Conservation (phyloP, 495 filamentous ascomycete genomes). For the Aspergillus biplanus region DNA sequence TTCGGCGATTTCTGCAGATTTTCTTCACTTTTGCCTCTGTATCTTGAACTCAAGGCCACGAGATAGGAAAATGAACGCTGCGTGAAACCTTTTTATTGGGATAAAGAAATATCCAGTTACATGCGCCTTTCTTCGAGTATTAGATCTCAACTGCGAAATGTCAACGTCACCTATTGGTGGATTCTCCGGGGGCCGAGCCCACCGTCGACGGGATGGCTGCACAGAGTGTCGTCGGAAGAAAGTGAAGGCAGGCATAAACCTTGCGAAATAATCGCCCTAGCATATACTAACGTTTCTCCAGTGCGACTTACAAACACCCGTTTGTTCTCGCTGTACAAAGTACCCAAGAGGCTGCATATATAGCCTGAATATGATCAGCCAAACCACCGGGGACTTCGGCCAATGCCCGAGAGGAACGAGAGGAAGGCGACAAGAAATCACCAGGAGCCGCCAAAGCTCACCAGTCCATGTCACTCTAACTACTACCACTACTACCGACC, state of each 20-base stretch:
- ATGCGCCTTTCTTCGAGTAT: no score
- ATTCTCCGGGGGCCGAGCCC: background rate
- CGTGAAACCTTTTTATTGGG: background rate
- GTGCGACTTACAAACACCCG: slow-evolving; percentile 35
- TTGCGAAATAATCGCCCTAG: background rate
- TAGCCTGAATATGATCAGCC: slow-evolving; percentile 27
- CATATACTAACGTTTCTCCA: slow-evolving; percentile 11
- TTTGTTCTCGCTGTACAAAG: slow-evolving; percentile 34
- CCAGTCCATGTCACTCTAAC: background rate
- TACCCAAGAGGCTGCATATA: slow-evolving; percentile 35
- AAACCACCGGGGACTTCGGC: background rate
- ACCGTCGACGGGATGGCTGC: slow-evolving; percentile 38
- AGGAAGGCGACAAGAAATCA: background rate
- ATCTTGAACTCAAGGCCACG: background rate
- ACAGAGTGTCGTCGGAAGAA: slow-evolving; percentile 41
- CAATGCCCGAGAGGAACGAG: background rate
- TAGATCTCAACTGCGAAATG: no score
- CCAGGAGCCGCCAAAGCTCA: background rate
- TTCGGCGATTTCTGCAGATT: background rate
- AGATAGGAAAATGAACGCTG: background rate
- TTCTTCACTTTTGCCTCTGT: background rate
- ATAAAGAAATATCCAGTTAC: no score
- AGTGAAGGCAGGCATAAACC: slow-evolving; percentile 29
- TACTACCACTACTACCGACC: no score
- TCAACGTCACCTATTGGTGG: background rate